Conservation (phyloP, 495 filamentous ascomycete species). For the Neohortaea acidophila region DNA sequence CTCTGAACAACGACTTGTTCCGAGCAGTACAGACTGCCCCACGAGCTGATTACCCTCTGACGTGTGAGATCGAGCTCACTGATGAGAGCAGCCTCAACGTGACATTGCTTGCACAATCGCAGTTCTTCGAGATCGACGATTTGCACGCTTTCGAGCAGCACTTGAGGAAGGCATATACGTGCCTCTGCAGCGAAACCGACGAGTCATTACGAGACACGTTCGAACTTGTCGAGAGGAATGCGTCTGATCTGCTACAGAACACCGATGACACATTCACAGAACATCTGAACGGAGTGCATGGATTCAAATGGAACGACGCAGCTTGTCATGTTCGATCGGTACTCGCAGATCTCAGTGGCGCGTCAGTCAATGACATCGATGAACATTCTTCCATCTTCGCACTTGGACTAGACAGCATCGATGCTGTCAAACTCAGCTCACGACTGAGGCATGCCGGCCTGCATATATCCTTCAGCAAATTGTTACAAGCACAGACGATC, state of each 20-base stretch:
- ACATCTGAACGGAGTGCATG: constrained; percentile 8
- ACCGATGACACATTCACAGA: not conserved
- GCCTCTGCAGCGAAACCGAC: not conserved
- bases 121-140: not conserved
- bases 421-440: constrained; percentile 52
- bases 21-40: constrained; percentile 32
- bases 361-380: constrained; percentile 33
- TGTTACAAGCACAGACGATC: constrained; percentile 57
- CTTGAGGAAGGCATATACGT: not conserved
- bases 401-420: constrained; percentile 55
- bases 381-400: constrained; percentile 44
- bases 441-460: constrained; percentile 44
- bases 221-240: not conserved
- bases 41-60: constrained; percentile 53
- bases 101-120: constrained; percentile 38
- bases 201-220: not conserved
- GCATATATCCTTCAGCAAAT: constrained; percentile 43
- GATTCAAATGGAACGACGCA: constrained; percentile 40
- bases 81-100: constrained; percentile 32
- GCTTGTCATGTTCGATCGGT: constrained; percentile 38
- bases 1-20: constrained; percentile 36
- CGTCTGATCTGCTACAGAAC: no score
- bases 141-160: not conserved
- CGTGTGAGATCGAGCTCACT: constrained; percentile 50
- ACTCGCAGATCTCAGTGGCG: constrained; percentile 44